These are phyloP conservation scores for Pleomassaria siparia DNA, from an alignment of 2,329 filamentous ascomycete genomes.

Conservation along the genomic window DNA sequence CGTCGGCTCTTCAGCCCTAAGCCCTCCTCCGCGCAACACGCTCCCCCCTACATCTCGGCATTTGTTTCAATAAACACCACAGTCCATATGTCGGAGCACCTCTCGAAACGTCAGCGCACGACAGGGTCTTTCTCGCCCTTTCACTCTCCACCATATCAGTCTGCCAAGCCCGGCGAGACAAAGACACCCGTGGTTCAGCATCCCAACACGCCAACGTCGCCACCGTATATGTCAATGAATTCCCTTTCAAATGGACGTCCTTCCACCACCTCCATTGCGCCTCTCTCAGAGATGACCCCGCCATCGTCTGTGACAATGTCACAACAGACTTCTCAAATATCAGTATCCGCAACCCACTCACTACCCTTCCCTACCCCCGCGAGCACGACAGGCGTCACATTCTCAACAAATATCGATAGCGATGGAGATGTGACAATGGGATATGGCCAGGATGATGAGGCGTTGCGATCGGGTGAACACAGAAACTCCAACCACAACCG, in stretches of 20 bases:
- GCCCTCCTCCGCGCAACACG: neutral
- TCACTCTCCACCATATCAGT: conserved; percentile 45
- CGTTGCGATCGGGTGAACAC: conserved; percentile 35
- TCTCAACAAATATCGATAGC: conserved; percentile 39
- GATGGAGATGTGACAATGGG: conserved; percentile 48
- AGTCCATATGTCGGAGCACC: conserved; percentile 39
- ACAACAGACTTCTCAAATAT: conserved; percentile 36
- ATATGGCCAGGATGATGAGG: conserved; percentile 34
- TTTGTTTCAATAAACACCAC: conserved; percentile 10
- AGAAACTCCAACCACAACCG: conserved; percentile 52
- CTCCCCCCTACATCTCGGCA: conserved; percentile 9
- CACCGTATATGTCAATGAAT: conserved; percentile 51
- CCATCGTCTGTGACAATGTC: conserved; percentile 47
- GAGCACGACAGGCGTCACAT: conserved; percentile 38
- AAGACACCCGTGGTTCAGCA: conserved; percentile 46
- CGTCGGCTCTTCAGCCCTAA: neutral
- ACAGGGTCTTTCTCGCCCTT: conserved; percentile 49
- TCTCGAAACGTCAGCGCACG: conserved; percentile 44
- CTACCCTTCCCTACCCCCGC: conserved; percentile 42
- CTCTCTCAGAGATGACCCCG: conserved; percentile 41
- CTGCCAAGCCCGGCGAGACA: conserved; percentile 40
- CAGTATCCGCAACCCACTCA: conserved; percentile 30
- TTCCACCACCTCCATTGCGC: conserved; percentile 28
- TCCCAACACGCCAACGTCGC: conserved; percentile 52
- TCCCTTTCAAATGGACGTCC: conserved; percentile 43